Conservation (phyloP, 2,329 filamentous ascomycete genomes). For the Colletotrichum costaricense region DNA sequence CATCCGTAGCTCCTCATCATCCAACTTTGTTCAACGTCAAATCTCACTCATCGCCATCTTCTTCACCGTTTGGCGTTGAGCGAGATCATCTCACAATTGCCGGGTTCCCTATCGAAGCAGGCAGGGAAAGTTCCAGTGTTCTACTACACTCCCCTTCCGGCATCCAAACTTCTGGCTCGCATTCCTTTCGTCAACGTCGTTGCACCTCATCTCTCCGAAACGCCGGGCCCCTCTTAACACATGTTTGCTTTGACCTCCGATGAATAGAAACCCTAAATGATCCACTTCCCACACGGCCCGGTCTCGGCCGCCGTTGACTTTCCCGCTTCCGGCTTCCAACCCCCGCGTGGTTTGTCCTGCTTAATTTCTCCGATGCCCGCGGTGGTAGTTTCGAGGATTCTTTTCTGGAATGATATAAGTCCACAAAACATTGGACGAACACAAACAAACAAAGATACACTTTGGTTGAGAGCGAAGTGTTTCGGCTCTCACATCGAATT, state of each 20-base stretch:
- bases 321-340: neutral
- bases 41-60: neutral
- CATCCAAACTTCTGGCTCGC: neutral
- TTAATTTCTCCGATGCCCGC: neutral
- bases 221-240: neutral
- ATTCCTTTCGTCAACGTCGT: slow-evolving; percentile 2
- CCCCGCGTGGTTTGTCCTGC: neutral
- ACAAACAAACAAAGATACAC: neutral
- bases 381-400: neutral
- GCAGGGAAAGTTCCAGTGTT: neutral
- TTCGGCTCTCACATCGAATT: neutral
- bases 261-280: neutral
- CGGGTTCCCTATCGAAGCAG: neutral
- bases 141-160: neutral
- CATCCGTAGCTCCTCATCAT: neutral
- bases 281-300: slow-evolving; percentile 13
- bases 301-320: neutral
- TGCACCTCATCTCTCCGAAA: slow-evolving; percentile 22
- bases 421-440: neutral
- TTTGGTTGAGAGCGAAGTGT: neutral
- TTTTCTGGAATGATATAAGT: neutral
- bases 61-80: neutral
- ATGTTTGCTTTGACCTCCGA: neutral
- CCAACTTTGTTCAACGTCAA: neutral
- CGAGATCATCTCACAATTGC: neutral